Base-by-base conservation (phyloP, 2,329 filamentous ascomycete species). In the Leptodontidium sp. region DNA sequence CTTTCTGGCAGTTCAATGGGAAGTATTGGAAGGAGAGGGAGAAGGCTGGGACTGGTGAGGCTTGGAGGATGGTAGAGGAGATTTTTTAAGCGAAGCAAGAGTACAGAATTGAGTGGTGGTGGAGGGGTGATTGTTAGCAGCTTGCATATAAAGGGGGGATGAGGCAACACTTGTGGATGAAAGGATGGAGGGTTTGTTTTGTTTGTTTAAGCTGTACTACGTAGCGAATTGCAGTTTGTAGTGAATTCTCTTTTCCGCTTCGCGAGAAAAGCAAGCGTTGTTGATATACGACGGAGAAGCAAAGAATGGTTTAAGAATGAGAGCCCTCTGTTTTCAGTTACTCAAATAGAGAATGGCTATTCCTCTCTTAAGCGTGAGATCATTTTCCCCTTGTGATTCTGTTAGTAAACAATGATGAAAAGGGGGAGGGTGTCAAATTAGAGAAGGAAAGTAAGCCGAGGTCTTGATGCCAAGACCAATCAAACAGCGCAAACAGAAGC, bases 1-100 rank as follows among this genome's bases (percentile, higher is more conserved):
- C 91, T 72, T 97, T 91, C 81, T 99, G 96, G 96, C 85, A 90
- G 74, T 97, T 95, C 77, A 97, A 90, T 76, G 92, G 91, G 49
- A 87, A 92, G 79, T 99, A 99, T 80, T 99, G 96, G 96, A 85
- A 88, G 75, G 84, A 89, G 75, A 85, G 93, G 70, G 76, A 78
- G 68, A 74, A 75, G 65, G 77, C 75, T 35, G 17, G 53, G 3
- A 73, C 43, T 61, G 72, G 74, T 3, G 71, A 75, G 47, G 75
- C 74, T 47, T 80, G 79, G 79, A 74, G 62, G 53, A 70, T 68
- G 6, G 73, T 80, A 21, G 79, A 80, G 65, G 76, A 79, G 53
- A 80, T 81, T 32, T 81, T 80, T 69, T 73, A n/a, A 43, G n/a
- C 15, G 9, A 47, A 14, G 15, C 45, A 47, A 3, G 45, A 64